A percentile compares a stretch with the other conserved stretches of the same genome.
Evolutionary conservation across 2,329 filamentous ascomycete species (phyloP).

Genomic region (Neonectria faginata): DNA sequence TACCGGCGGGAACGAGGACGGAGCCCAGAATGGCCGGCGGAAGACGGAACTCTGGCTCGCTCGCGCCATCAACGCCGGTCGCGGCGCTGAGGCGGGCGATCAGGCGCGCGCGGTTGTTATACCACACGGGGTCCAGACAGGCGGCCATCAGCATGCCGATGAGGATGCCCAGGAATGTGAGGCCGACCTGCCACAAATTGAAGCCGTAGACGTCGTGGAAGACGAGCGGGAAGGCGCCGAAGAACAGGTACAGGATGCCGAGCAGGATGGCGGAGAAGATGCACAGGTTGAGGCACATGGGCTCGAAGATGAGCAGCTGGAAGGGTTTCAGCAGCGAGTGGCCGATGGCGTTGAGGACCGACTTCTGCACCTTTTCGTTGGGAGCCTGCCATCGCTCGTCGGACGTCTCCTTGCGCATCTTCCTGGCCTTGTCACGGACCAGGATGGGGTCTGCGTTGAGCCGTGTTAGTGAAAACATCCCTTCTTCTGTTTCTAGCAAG

Average conservation of each 20-base stretch:
- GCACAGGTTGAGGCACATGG: conserved; percentile 87
- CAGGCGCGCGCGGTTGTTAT: conserved; percentile 67
- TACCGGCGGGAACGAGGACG: conserved; percentile 79
- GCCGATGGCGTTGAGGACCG: conserved; percentile 71
- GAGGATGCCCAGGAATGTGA: conserved; percentile 80
- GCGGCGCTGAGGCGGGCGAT: conserved; percentile 64
- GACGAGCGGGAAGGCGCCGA: conserved; percentile 86
- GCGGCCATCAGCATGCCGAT: conserved; percentile 75
- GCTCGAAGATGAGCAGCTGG: conserved; percentile 82
- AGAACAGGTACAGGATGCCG: conserved; percentile 90
- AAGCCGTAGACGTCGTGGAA: conserved; percentile 82
- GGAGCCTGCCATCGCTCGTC: conserved; percentile 81
- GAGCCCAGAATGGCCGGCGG: conserved; percentile 81
- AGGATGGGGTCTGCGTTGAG: conserved; percentile 68
- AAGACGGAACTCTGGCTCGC: conserved; percentile 88
- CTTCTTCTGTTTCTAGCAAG: neutral
- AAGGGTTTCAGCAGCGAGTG: conserved; percentile 76
- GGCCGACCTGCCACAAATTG: conserved; percentile 81
- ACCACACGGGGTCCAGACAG: conserved; percentile 75
- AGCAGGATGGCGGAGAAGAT: conserved; percentile 86
- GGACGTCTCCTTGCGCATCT: conserved; percentile 79
- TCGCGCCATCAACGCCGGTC: conserved; percentile 65
- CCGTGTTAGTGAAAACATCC: conserved; percentile 18
- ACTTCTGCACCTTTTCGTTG: conserved; percentile 78
- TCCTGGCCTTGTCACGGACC: conserved; percentile 77